These are phyloP conservation scores for Salix viminalis DNA, from an alignment of 345 rosid genomes.

Conservation along the genomic window DNA sequence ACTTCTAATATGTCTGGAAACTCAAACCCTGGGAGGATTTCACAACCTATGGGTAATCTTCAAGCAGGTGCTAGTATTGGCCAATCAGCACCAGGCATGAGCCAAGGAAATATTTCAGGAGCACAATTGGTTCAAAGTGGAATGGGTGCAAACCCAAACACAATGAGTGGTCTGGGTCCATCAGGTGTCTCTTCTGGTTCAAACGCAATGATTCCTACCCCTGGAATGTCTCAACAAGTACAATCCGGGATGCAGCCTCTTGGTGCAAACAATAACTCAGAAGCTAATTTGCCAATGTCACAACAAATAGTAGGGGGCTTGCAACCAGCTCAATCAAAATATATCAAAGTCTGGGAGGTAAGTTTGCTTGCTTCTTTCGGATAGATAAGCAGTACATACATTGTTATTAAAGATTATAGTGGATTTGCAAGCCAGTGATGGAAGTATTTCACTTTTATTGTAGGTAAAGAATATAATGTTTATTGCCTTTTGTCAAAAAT, in stretches of 20 bases:
- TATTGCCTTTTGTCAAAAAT: background rate
- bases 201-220: constrained; percentile 81
- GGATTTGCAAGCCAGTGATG: background rate
- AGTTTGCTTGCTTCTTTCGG: constrained; percentile 10
- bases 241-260: constrained; percentile 66
- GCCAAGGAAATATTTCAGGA: constrained; percentile 78
- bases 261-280: constrained; percentile 54
- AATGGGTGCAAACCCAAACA: constrained; percentile 67
- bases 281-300: constrained; percentile 60
- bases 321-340: constrained; percentile 76
- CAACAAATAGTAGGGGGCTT: constrained; percentile 65
- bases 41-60: constrained; percentile 59
- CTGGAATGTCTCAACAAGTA: constrained; percentile 78
- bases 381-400: background rate
- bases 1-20: constrained; percentile 57
- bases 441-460: background rate
- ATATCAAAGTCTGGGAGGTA: constrained; percentile 97
- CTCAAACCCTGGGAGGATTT: constrained; percentile 66
- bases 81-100: constrained; percentile 56
- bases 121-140: constrained; percentile 77
- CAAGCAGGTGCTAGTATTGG: constrained; percentile 54
- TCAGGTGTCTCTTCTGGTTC: constrained; percentile 64
- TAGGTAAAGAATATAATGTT: background rate
- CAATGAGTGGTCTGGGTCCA: constrained; percentile 68
- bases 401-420: background rate